Evolutionary conservation across 192 early-diverging fungal species (phyloP).

Genomic region (Rhizophagus sp.): DNA sequence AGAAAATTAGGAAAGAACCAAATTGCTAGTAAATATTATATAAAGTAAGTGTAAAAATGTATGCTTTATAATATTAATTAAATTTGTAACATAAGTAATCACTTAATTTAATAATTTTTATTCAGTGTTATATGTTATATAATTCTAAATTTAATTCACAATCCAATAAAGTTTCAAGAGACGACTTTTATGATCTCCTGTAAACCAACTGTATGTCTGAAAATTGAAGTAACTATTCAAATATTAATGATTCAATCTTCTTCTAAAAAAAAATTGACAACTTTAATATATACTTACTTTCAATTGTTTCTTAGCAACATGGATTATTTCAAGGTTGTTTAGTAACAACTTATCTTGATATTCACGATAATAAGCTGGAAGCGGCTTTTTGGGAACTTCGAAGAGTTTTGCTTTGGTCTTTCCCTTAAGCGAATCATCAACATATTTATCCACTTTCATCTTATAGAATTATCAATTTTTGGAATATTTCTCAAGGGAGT

Average conservation of each 20-base stretch:
- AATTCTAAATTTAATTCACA: too few relatives aligned
- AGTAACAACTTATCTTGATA: neutral
- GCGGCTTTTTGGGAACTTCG: neutral
- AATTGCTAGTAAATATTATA: too few relatives aligned
- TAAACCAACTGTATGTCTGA: neutral
- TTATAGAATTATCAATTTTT: neutral
- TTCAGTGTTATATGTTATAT: too few relatives aligned
- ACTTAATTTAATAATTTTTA: neutral
- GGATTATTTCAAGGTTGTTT: too few relatives aligned
- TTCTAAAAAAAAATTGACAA: neutral
- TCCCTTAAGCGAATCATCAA: neutral
- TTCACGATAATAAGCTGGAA: neutral
- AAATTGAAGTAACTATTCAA: constrained; percentile 8
- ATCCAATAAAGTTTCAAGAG: constrained; percentile 1
- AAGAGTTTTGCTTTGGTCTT: neutral
- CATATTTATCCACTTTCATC: too few relatives aligned
- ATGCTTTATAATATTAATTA: too few relatives aligned
- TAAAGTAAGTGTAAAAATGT: too few relatives aligned
- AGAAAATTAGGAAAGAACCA: too few relatives aligned
- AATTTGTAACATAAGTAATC: too few relatives aligned
- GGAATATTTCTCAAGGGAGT: too few relatives aligned
- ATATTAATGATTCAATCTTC: neutral
- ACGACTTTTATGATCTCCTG: constrained; percentile 21
- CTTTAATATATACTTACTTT: neutral
- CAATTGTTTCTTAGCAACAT: neutral